phyloP scores from a whole-genome alignment of 345 rosid genomes.

The Erodium maritimum region DNA sequence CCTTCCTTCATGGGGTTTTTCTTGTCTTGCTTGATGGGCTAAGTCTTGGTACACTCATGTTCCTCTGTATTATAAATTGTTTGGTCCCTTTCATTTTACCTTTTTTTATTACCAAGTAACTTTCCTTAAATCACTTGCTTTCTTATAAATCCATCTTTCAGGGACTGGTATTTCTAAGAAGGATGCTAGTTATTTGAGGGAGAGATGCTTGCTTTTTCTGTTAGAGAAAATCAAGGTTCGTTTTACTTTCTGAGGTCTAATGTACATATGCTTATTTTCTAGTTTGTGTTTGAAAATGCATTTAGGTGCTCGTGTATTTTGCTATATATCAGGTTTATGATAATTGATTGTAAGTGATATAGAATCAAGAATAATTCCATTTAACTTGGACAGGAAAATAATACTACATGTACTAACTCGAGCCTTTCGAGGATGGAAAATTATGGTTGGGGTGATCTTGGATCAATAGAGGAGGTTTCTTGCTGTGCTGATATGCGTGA shows the following conservation, averaged over 20 bases:
- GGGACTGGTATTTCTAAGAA: conserved; percentile 65
- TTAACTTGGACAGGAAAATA: conserved; percentile 33
- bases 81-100: not conserved
- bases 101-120: not conserved
- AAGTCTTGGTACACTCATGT: conserved; percentile 48
- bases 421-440: conserved; percentile 47
- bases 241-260: conserved; percentile 1
- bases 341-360: not conserved
- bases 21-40: conserved; percentile 91
- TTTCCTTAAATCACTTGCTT: conserved; percentile 2
- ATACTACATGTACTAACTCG: conserved; percentile 9
- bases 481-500: conserved; percentile 34
- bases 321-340: not conserved
- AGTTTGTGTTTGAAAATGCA: not conserved
- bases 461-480: conserved; percentile 18
- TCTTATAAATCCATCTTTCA: conserved; percentile 14
- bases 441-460: conserved; percentile 73
- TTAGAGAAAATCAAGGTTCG: conserved; percentile 46
- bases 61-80: not conserved
- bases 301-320: not conserved
- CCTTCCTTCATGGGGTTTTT: conserved; percentile 78
- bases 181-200: conserved; percentile 50
- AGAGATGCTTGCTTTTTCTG: conserved; percentile 56
- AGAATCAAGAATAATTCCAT: not conserved
- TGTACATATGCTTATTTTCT: not conserved